Evolutionary conservation across 129 eudicot species (phyloP), one percentile per base, ranked within the genome.

Genomic region (Solidago caesia): DNA sequence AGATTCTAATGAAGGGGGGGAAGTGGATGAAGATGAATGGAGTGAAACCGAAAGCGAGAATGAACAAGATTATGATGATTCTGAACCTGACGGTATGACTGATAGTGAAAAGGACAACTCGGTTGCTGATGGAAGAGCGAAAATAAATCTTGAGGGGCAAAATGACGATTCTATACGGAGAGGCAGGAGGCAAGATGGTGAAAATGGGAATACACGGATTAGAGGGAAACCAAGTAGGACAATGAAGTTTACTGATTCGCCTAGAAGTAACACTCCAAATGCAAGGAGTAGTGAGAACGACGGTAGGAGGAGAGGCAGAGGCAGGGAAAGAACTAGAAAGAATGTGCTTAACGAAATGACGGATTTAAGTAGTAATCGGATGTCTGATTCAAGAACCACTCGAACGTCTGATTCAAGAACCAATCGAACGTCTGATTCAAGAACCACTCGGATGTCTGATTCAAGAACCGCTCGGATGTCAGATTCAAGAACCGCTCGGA

Each of bases 1-100:
- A 27, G 83, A 82, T 64, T 77, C 60, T 6, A 84, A 78, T 63
- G 82, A 80, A 74, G 81, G 79, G 42, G 89, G 59, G 48, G 84
- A 44, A 41, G 86, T 66, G 12, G 14, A 47, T 5, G 71, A 82
- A 44, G 83, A 60, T 26, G 82, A 78, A 58, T 65, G 15, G 41
- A 66, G 59, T 52, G 82, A 79, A 6, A 64, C 52, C 43, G 81
- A 66, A 44, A 76, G 68, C 68, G 80, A 73, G 39, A n/a, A 61
- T 55, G 89, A 75, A 26, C 84, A 77, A 70, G 81, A 80, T 27
- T 81, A 58, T 75, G 67, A 66, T 76, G 82, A 79, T 58, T 67
- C 61, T 11, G 46, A 69, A 44, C 4, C 0, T 66, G 70, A 66
- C 16, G 13, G 6, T n/a, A 2, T 13, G 5, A 78, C 49, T 64